A percentile compares a stretch with the other conserved stretches of the same genome.
Conservation (phyloP, 495 filamentous ascomycete genomes). For the Talaromyces ruber region DNA sequence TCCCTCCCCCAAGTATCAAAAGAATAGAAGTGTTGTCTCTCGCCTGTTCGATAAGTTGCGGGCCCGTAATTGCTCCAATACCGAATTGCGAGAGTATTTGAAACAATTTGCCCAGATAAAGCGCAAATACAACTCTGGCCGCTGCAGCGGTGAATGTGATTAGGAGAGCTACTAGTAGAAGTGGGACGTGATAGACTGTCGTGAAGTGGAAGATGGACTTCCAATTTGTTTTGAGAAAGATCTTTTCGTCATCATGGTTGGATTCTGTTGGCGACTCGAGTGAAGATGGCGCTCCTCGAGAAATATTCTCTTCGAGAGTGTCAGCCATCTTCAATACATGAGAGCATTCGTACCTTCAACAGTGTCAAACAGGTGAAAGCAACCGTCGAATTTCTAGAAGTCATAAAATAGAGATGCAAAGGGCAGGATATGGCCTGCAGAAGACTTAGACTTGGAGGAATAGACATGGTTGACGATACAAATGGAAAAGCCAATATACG, state of each 20-base stretch:
- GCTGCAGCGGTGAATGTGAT: constrained; percentile 54
- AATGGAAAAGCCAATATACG: neutral
- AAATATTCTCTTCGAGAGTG: neutral
- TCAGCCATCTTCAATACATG: neutral
- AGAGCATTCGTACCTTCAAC: neutral
- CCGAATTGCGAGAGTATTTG: constrained; percentile 60
- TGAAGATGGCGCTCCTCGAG: neutral
- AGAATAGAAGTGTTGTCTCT: constrained; percentile 51
- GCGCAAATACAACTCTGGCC: constrained; percentile 53
- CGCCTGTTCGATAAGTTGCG: constrained; percentile 46
- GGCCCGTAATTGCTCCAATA: constrained; percentile 34
- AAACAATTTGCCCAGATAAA: constrained; percentile 72
- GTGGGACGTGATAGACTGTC: constrained; percentile 45
- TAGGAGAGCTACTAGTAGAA: constrained; percentile 42
- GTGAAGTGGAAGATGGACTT: constrained; percentile 66
- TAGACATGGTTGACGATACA: neutral
- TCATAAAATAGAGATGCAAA: neutral
- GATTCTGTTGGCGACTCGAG: neutral
- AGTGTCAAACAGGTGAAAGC: neutral
- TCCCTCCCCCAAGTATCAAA: constrained; percentile 47
- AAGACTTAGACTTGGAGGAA: neutral
- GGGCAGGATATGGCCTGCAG: neutral
- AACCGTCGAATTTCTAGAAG: neutral
- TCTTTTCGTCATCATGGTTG: neutral
- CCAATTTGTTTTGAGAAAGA: constrained; percentile 23